Evolutionary conservation across 192 early-diverging fungal genomes (phyloP).

Genomic region (Linnemannia schmuckeri): DNA sequence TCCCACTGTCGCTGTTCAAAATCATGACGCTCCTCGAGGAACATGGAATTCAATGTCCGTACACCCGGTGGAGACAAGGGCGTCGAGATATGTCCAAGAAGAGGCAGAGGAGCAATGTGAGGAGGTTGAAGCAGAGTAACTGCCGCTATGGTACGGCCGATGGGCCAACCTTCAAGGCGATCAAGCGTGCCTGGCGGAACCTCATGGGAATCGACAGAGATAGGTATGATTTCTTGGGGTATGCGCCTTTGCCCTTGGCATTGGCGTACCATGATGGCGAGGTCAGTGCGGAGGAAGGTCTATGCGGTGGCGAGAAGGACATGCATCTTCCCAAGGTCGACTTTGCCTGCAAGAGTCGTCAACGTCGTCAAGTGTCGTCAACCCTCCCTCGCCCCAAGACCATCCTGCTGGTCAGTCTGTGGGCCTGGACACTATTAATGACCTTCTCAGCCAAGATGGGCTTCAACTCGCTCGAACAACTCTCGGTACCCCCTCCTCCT

Average conservation of each 20-base stretch:
- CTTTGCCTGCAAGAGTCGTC: not conserved
- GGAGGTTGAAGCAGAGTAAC: not conserved
- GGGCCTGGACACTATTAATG: slow-evolving; percentile 40
- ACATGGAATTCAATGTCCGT: slow-evolving; percentile 3
- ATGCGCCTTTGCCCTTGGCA: slow-evolving; percentile 19
- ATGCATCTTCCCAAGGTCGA: not conserved
- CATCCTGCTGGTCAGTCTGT: slow-evolving; percentile 38
- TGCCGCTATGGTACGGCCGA: not conserved
- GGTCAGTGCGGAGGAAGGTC: slow-evolving; percentile 7
- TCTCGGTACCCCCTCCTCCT: not conserved
- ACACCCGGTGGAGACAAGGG: slow-evolving; percentile 14
- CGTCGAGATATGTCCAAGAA: not conserved
- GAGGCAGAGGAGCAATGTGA: not conserved
- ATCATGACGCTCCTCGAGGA: slow-evolving; percentile 22
- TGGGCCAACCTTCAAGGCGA: slow-evolving; percentile 9
- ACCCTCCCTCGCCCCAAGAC: slow-evolving; percentile 27
- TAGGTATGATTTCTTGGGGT: slow-evolving; percentile 12
- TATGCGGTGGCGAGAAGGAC: not conserved
- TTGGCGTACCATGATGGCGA: not conserved
- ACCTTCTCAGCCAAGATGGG: slow-evolving; percentile 28
- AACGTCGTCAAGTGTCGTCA: not conserved
- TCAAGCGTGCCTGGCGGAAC: slow-evolving; percentile 7
- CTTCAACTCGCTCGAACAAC: slow-evolving; percentile 16
- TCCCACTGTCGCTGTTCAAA: slow-evolving; percentile 25
- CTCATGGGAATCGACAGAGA: not conserved